These are phyloP conservation scores for Tulasnella sp. DNA, from an alignment of 768 basidiomycete species.

Conservation along the genomic window DNA sequence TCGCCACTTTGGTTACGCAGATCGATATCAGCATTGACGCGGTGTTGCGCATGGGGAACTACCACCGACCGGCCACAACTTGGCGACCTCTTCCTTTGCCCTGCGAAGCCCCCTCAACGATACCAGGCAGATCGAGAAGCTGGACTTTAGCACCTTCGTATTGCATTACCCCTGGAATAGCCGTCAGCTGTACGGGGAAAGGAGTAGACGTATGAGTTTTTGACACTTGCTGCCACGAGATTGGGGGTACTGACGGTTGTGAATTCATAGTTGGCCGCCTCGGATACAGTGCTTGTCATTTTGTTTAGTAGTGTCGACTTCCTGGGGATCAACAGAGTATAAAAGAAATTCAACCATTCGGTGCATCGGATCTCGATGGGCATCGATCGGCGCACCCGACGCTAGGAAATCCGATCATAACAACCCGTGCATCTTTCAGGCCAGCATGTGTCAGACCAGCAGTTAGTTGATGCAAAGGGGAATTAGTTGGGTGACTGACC, in stretches of 20 bases:
- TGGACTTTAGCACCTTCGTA: constrained; percentile 92
- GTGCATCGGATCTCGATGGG: not conserved
- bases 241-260: constrained; percentile 64
- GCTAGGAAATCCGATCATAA: constrained; percentile 91
- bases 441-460: not conserved
- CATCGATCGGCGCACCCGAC: constrained; percentile 56
- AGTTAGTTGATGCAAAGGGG: not conserved
- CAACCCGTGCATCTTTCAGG: constrained; percentile 64
- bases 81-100: constrained; percentile 88
- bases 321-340: not conserved
- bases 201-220: not conserved
- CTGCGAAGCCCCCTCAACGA: constrained; percentile 87
- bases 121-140: constrained; percentile 88
- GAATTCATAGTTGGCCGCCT: constrained; percentile 89
- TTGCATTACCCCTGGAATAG: constrained; percentile 95
- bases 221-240: not conserved
- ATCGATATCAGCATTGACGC: not conserved
- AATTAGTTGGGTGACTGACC: constrained; percentile 22
- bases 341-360: not conserved
- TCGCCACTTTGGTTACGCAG: constrained; percentile 40
- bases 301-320: constrained; percentile 89
- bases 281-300: constrained; percentile 81
- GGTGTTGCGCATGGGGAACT: not conserved
- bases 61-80: constrained; percentile 70
- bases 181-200: constrained; percentile 43